Conservation (phyloP, 73 alveolate genomes). For the Tetrahymena elliotti region DNA sequence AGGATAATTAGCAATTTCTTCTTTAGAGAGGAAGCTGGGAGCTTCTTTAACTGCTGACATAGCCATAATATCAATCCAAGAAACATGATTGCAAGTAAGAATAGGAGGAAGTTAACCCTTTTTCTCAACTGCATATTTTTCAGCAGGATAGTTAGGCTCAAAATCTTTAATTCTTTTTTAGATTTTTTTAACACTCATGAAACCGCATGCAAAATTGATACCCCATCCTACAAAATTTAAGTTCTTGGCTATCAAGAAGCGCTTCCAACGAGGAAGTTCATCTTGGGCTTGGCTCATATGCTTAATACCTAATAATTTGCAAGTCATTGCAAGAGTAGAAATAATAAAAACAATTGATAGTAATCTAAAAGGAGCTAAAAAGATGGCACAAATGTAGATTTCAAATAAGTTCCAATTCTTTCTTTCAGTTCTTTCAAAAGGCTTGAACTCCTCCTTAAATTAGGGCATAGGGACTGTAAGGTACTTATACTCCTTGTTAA, state of each 20-base stretch:
- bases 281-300: neutral
- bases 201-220: neutral
- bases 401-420: constrained; percentile 1
- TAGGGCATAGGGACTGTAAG: neutral
- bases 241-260: neutral
- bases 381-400: constrained; percentile 13
- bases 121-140: neutral
- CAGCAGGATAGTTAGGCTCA: constrained; percentile 9
- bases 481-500: neutral
- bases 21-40: constrained; percentile 60
- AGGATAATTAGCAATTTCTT: constrained; percentile 48
- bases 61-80: constrained; percentile 60
- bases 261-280: neutral
- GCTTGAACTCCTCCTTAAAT: neutral
- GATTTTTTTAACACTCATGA: neutral
- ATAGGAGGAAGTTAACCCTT: constrained; percentile 9
- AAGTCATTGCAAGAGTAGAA: neutral
- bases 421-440: constrained; percentile 20
- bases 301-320: neutral
- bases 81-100: constrained; percentile 59
- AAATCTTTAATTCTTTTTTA: neutral
- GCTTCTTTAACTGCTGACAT: constrained; percentile 29
- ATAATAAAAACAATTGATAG: neutral
- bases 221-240: neutral
- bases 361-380: constrained; percentile 12